A percentile compares a stretch with the other conserved stretches of the same genome.
Conservation (phyloP, 2,329 filamentous ascomycete genomes). For the Incumbomyces delicatus region DNA sequence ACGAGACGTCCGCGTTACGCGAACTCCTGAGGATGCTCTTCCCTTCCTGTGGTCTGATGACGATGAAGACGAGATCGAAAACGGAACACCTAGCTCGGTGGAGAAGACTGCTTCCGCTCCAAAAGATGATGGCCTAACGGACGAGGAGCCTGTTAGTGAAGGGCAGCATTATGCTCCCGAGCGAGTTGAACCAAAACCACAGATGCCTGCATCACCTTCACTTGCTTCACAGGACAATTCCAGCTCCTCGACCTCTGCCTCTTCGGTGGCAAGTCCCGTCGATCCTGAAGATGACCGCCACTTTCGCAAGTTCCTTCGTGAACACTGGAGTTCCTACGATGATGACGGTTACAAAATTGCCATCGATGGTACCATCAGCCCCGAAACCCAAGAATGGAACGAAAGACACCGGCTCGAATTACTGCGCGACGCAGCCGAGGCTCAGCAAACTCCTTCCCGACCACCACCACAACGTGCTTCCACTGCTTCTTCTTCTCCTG, state of each 20-base stretch:
- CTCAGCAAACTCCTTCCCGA: neutral
- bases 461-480: neutral
- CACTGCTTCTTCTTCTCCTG: neutral
- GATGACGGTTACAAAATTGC: neutral
- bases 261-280: neutral
- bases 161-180: neutral
- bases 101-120: neutral
- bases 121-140: neutral
- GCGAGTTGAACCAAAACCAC: neutral
- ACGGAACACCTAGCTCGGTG: neutral
- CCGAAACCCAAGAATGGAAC: slow-evolving; percentile 3
- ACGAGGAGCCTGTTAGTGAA: neutral
- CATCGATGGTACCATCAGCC: neutral
- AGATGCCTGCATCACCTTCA: neutral
- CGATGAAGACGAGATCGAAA: slow-evolving; percentile 1
- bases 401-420: neutral
- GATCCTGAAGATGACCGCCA: neutral
- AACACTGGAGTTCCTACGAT: neutral
- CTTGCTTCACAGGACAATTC: neutral
- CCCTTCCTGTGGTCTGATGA: neutral
- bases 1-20: neutral
- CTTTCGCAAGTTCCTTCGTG: neutral
- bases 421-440: neutral
- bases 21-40: neutral
- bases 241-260: neutral